Conservation (phyloP, 2,329 filamentous ascomycete species). For the Fusarium sp. region DNA sequence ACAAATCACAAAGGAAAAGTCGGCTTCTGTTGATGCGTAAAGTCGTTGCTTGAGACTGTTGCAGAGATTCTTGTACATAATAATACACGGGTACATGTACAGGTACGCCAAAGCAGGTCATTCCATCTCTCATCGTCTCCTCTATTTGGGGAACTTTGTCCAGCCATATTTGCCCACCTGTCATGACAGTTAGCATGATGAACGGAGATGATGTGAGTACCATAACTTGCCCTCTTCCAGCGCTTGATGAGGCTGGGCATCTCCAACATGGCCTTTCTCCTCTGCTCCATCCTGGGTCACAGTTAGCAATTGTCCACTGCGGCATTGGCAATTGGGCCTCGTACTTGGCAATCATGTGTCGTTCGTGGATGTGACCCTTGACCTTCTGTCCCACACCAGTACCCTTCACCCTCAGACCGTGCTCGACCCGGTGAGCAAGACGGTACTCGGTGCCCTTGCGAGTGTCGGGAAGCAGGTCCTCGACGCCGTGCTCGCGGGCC, state of each 20-base stretch:
- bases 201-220: not conserved
- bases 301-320: slow-evolving; percentile 29
- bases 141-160: slow-evolving; percentile 69
- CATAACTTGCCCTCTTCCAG: slow-evolving; percentile 84
- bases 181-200: slow-evolving; percentile 49
- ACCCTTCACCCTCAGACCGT: slow-evolving; percentile 87
- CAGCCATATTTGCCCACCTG: slow-evolving; percentile 68
- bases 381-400: slow-evolving; percentile 93
- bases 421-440: slow-evolving; percentile 78
- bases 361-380: slow-evolving; percentile 95
- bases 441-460: slow-evolving; percentile 80
- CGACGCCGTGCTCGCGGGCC: slow-evolving; percentile 81
- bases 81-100: slow-evolving; percentile 51
- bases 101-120: slow-evolving; percentile 36
- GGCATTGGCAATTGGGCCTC: slow-evolving; percentile 45
- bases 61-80: slow-evolving; percentile 44
- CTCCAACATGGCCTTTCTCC: slow-evolving; percentile 90
- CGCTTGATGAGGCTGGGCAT: slow-evolving; percentile 93
- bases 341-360: slow-evolving; percentile 81
- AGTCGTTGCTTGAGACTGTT: slow-evolving; percentile 23
- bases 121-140: slow-evolving; percentile 31
- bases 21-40: not conserved
- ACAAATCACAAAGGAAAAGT: slow-evolving; percentile 5
- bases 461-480: slow-evolving; percentile 82
- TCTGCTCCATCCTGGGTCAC: slow-evolving; percentile 78